phyloP scores from a whole-genome alignment of 345 rosid genomes.

The Rhodamnia argentea region DNA sequence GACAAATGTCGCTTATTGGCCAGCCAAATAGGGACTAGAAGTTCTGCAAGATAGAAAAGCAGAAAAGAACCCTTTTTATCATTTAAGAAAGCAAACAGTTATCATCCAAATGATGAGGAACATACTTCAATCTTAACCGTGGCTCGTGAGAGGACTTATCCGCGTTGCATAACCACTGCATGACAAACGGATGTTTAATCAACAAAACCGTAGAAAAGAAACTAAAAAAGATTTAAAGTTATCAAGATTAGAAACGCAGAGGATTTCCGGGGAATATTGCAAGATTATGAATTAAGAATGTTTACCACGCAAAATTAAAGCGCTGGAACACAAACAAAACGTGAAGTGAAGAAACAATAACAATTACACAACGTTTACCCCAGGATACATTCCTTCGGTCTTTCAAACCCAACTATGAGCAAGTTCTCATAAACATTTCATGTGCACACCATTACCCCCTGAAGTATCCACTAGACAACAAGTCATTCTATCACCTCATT shows the following conservation, averaged over 20 bases:
- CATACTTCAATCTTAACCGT: slow-evolving; percentile 74
- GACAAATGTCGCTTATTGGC: background rate
- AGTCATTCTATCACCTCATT: background rate
- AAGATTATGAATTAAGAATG: background rate
- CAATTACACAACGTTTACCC: background rate
- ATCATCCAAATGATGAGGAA: background rate
- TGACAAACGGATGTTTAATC: background rate
- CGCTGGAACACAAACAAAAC: background rate
- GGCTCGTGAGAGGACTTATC: slow-evolving; percentile 96
- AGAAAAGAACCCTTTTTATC: background rate
- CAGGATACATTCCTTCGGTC: background rate
- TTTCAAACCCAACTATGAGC: background rate
- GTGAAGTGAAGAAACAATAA: background rate
- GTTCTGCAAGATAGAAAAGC: background rate
- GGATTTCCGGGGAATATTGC: background rate
- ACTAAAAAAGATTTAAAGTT: background rate
- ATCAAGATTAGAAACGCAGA: background rate
- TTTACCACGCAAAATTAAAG: background rate
- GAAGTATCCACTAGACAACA: background rate
- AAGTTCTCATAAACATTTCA: background rate
- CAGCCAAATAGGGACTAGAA: background rate
- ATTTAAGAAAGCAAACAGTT: background rate
- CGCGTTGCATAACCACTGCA: slow-evolving; percentile 96
- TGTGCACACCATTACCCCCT: background rate
- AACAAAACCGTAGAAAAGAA: background rate